Evolutionary conservation across 352 stramenopile genomes (phyloP).

Genomic region (Phytophthora idaei): DNA sequence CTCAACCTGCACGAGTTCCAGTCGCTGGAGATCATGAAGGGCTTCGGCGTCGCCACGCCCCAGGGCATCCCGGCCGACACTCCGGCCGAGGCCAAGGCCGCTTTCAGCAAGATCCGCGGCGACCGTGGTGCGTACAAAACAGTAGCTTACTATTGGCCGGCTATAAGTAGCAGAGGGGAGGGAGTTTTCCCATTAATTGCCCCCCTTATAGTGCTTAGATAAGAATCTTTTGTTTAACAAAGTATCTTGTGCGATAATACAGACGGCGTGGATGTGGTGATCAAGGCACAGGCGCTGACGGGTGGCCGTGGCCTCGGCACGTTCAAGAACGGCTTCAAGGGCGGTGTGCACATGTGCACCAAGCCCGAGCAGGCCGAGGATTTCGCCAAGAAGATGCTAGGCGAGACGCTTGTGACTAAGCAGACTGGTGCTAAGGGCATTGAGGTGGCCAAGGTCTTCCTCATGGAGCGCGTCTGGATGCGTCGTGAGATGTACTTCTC

Average conservation of each 20-base stretch:
- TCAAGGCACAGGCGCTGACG: conserved; percentile 97
- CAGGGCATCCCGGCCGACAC: conserved; percentile 76
- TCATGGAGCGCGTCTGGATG: conserved; percentile 95
- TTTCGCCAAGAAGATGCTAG: conserved; percentile 91
- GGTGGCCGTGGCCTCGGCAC: conserved; percentile 95
- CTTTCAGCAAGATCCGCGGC: conserved; percentile 81
- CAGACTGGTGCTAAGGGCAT: conserved; percentile 91
- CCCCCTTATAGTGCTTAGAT: conserved; percentile 10
- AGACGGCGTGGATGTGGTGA: conserved; percentile 92
- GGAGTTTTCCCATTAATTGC: neutral
- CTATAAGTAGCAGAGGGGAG: conserved; percentile 8
- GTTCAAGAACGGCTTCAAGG: conserved; percentile 98
- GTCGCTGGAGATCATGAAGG: conserved; percentile 94
- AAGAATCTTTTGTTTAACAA: conserved; percentile 30
- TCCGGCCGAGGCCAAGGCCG: conserved; percentile 79
- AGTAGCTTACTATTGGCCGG: conserved; percentile 2
- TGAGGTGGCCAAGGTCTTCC: conserved; percentile 90
- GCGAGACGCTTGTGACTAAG: conserved; percentile 97
- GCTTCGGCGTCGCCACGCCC: conserved; percentile 81
- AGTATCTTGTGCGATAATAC: conserved; percentile 18
- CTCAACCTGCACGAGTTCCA: conserved; percentile 96
- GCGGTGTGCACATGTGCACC: conserved; percentile 97
- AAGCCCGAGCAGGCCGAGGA: conserved; percentile 80
- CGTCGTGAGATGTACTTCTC: conserved; percentile 98
- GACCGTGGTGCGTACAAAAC: conserved; percentile 57